These are phyloP conservation scores for Coleophoma eucalyptorum DNA, from an alignment of 2,329 filamentous ascomycete species.

Conservation along the genomic window DNA sequence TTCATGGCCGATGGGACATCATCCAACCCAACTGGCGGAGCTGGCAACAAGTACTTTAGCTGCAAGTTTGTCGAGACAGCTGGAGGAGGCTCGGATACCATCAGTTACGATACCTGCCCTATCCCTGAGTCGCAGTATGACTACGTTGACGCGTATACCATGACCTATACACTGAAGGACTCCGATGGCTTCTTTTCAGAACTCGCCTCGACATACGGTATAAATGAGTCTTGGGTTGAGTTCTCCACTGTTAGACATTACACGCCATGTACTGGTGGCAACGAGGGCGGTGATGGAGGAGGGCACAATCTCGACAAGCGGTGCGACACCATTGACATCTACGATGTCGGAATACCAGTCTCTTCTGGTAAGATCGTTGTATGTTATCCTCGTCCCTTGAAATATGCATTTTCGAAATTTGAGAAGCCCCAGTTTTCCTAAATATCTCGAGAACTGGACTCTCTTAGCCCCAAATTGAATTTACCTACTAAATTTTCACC, in stretches of 20 bases:
- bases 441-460: too few relatives aligned
- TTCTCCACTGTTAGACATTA: not conserved
- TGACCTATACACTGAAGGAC: conserved; percentile 4
- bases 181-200: conserved; percentile 1
- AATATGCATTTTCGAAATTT: too few relatives aligned
- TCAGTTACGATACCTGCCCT: too few relatives aligned
- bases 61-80: conserved; percentile 1
- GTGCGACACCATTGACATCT: too few relatives aligned
- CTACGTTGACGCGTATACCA: not conserved
- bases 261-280: too few relatives aligned
- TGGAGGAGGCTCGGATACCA: too few relatives aligned
- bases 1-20: conserved; percentile 5
- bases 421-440: too few relatives aligned
- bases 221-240: conserved; percentile 2
- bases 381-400: not conserved
- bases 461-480: not conserved
- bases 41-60: conserved; percentile 6
- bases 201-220: conserved; percentile 2
- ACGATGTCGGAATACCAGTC: too few relatives aligned
- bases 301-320: too few relatives aligned
- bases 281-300: too few relatives aligned
- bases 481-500: not conserved
- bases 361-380: not conserved
- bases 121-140: too few relatives aligned
- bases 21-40: not conserved